Evolutionary conservation across 331 rosid species (phyloP).

Genomic region (Phaseolus coccineus): DNA sequence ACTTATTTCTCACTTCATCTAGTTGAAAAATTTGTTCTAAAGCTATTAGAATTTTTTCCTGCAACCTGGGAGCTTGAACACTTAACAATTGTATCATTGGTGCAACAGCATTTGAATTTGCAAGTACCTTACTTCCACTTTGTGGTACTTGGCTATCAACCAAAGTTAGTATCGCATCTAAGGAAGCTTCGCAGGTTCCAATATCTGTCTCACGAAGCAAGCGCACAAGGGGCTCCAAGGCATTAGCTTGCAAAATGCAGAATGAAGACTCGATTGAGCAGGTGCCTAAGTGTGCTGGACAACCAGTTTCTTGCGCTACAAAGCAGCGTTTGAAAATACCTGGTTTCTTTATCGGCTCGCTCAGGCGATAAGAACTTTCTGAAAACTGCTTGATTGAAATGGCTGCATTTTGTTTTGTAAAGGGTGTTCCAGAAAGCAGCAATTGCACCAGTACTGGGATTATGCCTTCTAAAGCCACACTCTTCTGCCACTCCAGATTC

Average conservation of each 20-base stretch:
- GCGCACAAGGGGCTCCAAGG: constrained; percentile 67
- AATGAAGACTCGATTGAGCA: constrained; percentile 66
- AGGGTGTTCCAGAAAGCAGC: constrained; percentile 63
- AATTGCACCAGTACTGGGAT: constrained; percentile 62
- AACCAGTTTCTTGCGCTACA: constrained; percentile 48
- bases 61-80: constrained; percentile 47
- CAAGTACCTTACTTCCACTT: constrained; percentile 63
- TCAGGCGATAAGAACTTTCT: constrained; percentile 61
- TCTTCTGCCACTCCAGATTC: constrained; percentile 65
- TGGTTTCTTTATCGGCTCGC: constrained; percentile 58
- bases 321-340: constrained; percentile 51
- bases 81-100: constrained; percentile 53
- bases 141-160: constrained; percentile 50
- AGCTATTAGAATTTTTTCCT: constrained; percentile 56
- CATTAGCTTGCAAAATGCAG: constrained; percentile 66
- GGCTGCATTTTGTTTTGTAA: constrained; percentile 61
- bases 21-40: constrained; percentile 61
- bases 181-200: constrained; percentile 60
- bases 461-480: constrained; percentile 67
- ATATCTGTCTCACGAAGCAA: constrained; percentile 58
- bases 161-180: constrained; percentile 67
- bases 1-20: constrained; percentile 55
- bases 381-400: constrained; percentile 69
- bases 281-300: constrained; percentile 63
- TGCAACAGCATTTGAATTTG: constrained; percentile 57